Conservation (phyloP, 2,329 filamentous ascomycete species). For the Fusarium papillatum region DNA sequence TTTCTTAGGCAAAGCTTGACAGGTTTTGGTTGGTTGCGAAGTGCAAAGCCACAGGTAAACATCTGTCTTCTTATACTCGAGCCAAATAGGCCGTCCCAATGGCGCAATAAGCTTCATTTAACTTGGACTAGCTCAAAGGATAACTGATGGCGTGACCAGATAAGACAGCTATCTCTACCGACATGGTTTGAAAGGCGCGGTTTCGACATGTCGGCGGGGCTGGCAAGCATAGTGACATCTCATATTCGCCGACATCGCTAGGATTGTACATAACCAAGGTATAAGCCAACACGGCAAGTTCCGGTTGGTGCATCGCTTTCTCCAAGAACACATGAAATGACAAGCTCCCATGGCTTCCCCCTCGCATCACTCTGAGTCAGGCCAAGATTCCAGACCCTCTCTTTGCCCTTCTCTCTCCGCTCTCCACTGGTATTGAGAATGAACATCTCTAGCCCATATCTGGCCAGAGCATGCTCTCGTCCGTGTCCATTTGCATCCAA, state of each 20-base stretch:
- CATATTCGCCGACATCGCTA: background rate
- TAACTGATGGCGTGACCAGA: background rate
- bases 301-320: background rate
- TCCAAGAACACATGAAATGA: background rate
- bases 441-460: background rate
- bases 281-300: background rate
- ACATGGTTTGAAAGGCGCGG: background rate
- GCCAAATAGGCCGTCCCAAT: background rate
- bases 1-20: background rate
- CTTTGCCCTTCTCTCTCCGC: background rate
- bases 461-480: background rate
- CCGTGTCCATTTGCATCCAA: background rate
- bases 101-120: background rate
- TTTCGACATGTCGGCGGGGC: background rate
- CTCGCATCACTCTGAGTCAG: too few species aligned
- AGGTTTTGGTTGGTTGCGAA: background rate
- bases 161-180: background rate
- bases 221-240: background rate
- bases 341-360: too few species aligned
- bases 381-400: too few species aligned
- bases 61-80: background rate
- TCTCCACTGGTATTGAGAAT: background rate
- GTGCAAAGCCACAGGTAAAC: background rate
- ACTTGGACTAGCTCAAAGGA: background rate
- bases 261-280: background rate